A percentile compares a stretch with the other conserved stretches of the same genome.
Evolutionary conservation across 2,329 filamentous ascomycete genomes (phyloP).

Genomic region (Hypoxylon sp.): DNA sequence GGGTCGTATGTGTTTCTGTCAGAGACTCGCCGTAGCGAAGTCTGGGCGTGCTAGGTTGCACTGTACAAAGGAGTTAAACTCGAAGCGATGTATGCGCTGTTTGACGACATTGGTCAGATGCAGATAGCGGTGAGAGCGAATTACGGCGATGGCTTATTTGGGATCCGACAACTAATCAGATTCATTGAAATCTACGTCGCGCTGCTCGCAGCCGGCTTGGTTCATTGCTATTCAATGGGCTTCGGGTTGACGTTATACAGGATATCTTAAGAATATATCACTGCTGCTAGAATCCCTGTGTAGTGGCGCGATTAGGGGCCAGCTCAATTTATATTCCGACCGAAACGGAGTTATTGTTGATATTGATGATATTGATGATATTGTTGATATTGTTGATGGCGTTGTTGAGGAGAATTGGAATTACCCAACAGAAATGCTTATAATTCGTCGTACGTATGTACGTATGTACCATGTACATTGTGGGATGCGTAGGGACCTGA

Average conservation of each 20-base stretch:
- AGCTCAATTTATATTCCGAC: neutral
- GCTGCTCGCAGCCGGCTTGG: constrained; percentile 17
- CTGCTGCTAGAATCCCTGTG: neutral
- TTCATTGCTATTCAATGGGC: neutral
- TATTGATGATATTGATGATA: too few relatives aligned
- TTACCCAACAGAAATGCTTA: constrained; percentile 20
- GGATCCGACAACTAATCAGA: constrained; percentile 7
- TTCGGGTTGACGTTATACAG: neutral
- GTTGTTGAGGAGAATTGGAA: constrained; percentile 12
- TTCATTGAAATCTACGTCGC: constrained; percentile 4
- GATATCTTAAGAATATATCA: too few relatives aligned
- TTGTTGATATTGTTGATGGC: neutral
- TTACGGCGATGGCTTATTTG: constrained; percentile 17
- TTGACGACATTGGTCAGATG: constrained; percentile 28
- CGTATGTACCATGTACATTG: constrained; percentile 1
- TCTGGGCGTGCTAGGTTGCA: constrained; percentile 12
- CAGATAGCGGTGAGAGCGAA: constrained; percentile 27
- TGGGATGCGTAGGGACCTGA: neutral
- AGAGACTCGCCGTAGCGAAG: neutral
- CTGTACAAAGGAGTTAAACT: constrained; percentile 1
- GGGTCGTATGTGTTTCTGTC: too few relatives aligned
- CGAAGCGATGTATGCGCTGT: constrained; percentile 33
- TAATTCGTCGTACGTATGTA: neutral
- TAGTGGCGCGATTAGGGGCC: neutral
- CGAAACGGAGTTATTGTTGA: neutral